Evolutionary conservation across 1,284 basidiomycete genomes (phyloP), one percentile per base, ranked within the genome.

Genomic region (Tilletia walkeri): DNA sequence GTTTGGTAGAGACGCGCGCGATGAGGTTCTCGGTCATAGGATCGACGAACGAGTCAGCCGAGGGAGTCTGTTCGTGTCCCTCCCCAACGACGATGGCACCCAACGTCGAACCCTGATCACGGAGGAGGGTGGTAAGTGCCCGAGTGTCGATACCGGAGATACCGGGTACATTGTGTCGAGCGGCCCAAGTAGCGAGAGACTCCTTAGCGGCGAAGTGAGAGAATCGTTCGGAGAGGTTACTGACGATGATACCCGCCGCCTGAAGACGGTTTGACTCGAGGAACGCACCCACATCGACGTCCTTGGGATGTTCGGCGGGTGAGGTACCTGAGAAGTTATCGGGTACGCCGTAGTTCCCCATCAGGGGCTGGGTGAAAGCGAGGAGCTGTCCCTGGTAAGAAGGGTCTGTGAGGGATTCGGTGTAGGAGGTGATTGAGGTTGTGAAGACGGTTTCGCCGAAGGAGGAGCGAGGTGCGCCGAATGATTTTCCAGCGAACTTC

Each of bases 361-460:
- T 97, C 85, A 99, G 89, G 34, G 96, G 95, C 4, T 95, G 92
- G 38, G 95, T 99, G 86, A 99, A 99, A 72, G 98, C 94, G 73
- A 99, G 89, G 78, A 99, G 94, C 86, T 99, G 96, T 68, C 94
- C 92, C 48, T 93, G 92, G 86, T 99, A 99, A 9, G 96, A 99
- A 5, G 95, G 95, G 84, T 99, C 95, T 63, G 95, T 99, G 93
- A 99, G 96, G 16, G 94, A 97, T 86, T 99, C 96, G 69, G 95
- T 98, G 85, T 99, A 99, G 69, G 94, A 96, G 6, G 96, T 99
- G 84, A 99, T 99, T 68, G 93, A 95, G 47, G 95, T 99, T 34
- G 94, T 95, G 86, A 99, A 99, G 39, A 99, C 95, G 2, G 95
- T 96, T 87, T 99, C 95, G 73, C 96, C 96, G 85, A 89, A 99